Conservation (phyloP, 2,329 filamentous ascomycete species). For the Xylaria sp. region DNA sequence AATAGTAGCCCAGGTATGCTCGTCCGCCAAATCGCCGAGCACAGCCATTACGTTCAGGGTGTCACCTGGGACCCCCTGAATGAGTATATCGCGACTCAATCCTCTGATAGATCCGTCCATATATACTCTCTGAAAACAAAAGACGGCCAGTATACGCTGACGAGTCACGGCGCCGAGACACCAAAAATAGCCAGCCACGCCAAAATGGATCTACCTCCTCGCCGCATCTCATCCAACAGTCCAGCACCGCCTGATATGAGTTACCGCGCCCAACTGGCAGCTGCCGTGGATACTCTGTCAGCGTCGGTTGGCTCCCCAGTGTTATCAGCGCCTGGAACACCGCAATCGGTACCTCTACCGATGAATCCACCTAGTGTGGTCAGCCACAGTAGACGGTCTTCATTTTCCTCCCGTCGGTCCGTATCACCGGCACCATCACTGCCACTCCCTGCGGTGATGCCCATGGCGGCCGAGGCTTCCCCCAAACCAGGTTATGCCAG, state of each 20-base stretch:
- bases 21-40: conserved; percentile 41
- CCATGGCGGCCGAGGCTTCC: conserved; percentile 86
- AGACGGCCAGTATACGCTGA: conserved; percentile 88
- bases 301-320: conserved; percentile 78
- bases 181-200: conserved; percentile 79
- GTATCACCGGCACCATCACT: conserved; percentile 92
- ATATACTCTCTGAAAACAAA: conserved; percentile 97
- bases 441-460: conserved; percentile 93
- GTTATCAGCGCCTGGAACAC: conserved; percentile 91
- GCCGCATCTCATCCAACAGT: conserved; percentile 88
- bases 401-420: conserved; percentile 86
- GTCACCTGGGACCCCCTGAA: conserved; percentile 98
- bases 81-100: conserved; percentile 97
- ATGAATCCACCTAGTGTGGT: conserved; percentile 95
- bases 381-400: conserved; percentile 92
- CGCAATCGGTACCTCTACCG: conserved; percentile 83
- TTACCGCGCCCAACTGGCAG: conserved; percentile 68
- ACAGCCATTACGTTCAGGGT: conserved; percentile 88
- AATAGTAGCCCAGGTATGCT: conserved; percentile 33
- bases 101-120: conserved; percentile 95
- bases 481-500: conserved; percentile 70
- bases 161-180: conserved; percentile 65
- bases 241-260: conserved; percentile 86
- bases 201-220: conserved; percentile 88
- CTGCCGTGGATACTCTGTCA: conserved; percentile 55